phyloP scores from a whole-genome alignment of 2,329 filamentous ascomycete species.

The Fusarium buharicum region DNA sequence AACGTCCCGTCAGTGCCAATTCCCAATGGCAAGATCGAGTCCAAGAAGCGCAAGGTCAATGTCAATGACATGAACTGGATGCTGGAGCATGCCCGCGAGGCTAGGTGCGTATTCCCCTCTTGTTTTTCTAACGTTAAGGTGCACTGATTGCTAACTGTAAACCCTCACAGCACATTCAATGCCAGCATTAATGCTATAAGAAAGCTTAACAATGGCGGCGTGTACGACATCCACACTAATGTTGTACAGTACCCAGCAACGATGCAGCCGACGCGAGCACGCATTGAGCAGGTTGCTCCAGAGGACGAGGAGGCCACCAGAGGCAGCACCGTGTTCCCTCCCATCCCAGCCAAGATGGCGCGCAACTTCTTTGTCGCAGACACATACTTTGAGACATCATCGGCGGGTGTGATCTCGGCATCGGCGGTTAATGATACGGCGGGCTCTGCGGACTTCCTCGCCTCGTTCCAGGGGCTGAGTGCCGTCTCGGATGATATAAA shows the following conservation, averaged over 20 bases:
- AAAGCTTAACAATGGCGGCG: slow-evolving; percentile 74
- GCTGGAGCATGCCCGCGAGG: slow-evolving; percentile 90
- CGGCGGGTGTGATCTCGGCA: slow-evolving; percentile 57
- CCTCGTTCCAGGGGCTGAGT: slow-evolving; percentile 69
- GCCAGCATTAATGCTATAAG: slow-evolving; percentile 75
- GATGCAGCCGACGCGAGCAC: slow-evolving; percentile 89
- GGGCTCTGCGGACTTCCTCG: slow-evolving; percentile 59
- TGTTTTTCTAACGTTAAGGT: neutral
- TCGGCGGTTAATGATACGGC: slow-evolving; percentile 57
- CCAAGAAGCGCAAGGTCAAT: slow-evolving; percentile 85
- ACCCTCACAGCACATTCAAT: slow-evolving; percentile 80
- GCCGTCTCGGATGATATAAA: slow-evolving; percentile 72
- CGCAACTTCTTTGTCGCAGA: slow-evolving; percentile 69
- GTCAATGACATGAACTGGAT: slow-evolving; percentile 97
- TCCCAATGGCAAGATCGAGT: slow-evolving; percentile 78
- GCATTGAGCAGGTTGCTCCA: slow-evolving; percentile 77
- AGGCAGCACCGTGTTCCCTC: slow-evolving; percentile 56
- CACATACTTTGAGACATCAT: slow-evolving; percentile 63
- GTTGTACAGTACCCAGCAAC: slow-evolving; percentile 84
- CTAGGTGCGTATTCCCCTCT: slow-evolving; percentile 68
- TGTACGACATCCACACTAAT: slow-evolving; percentile 97
- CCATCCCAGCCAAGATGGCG: slow-evolving; percentile 60
- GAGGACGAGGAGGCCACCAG: slow-evolving; percentile 48
- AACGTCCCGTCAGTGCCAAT: slow-evolving; percentile 80
- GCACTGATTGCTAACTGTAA: slow-evolving; percentile 15